A percentile compares a stretch with the other conserved stretches of the same genome.
phyloP scores from a whole-genome alignment of 768 basidiomycete species.

The Auriculariales sp. region DNA sequence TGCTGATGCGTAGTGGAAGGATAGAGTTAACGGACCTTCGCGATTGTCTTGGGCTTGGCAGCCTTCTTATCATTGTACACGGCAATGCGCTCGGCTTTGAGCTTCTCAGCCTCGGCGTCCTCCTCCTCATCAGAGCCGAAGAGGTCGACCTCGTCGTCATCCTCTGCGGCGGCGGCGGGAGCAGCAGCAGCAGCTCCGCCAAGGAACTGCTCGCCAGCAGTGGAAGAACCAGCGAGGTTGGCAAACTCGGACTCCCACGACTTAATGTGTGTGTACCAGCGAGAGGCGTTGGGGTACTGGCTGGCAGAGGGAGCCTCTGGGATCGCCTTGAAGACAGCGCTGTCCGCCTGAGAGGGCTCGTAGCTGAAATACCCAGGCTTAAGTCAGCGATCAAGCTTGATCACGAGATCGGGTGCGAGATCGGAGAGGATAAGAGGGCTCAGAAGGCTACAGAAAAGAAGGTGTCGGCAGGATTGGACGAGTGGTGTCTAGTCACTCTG shows the following conservation, averaged over 20 bases:
- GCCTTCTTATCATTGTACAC: conserved; percentile 92
- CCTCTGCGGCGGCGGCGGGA: conserved; percentile 31
- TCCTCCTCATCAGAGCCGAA: conserved; percentile 78
- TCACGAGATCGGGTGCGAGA: not conserved
- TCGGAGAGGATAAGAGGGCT: conserved; percentile 18
- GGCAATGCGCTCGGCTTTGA: conserved; percentile 88
- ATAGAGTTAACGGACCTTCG: conserved; percentile 45
- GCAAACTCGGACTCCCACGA: conserved; percentile 70
- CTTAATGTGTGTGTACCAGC: conserved; percentile 93
- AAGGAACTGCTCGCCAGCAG: conserved; percentile 60
- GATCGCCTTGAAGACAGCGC: conserved; percentile 77
- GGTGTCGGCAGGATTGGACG: conserved; percentile 56
- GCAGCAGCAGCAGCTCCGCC: conserved; percentile 32
- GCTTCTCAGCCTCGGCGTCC: conserved; percentile 68
- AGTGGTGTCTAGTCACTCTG: conserved; percentile 84
- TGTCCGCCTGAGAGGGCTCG: conserved; percentile 88
- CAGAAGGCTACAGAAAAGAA: conserved; percentile 57
- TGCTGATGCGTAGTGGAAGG: conserved; percentile 2
- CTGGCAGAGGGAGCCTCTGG: conserved; percentile 47
- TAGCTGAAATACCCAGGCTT: conserved; percentile 41
- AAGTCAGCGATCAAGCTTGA: not conserved
- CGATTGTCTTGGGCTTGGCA: conserved; percentile 69
- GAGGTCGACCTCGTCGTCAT: conserved; percentile 70
- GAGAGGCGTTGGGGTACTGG: conserved; percentile 54
- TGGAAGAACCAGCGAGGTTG: conserved; percentile 74